Base-by-base conservation (phyloP, 306 rosid genomes). In the Erythrophleum fordii region DNA sequence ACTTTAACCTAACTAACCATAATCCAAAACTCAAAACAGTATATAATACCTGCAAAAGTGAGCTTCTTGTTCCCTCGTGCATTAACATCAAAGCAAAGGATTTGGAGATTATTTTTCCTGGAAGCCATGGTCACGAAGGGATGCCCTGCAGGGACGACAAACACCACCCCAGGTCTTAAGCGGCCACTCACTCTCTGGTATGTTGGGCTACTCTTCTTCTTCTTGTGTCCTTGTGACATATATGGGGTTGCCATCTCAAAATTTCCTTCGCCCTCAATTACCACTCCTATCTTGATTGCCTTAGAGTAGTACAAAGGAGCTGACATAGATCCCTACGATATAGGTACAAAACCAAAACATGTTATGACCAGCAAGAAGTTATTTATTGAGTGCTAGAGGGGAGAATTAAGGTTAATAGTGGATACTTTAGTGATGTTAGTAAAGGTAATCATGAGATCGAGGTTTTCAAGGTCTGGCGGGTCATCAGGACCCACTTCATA, bases 241-340 rank as follows among this genome's bases (percentile, higher is more conserved):
- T 92, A 90, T 11, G 94, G 97, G 12, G 91, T 89, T 26, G 84
- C 89, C 86, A 91, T 89, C 82, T 92, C 89, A 42, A 91, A 29
- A n/a, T n/a, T 12, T 9, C 97, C 95, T 52, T 52, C 74, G 0
- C 97, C 97, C 0, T 85, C 80, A 0, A 80, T 14, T 8, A 92
- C 87, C 17, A 88, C 0, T 25, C 86, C 72, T 14, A 92, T 88
- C 73, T 85, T 85, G 1, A 85, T 91, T 34, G 92, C 90, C 73
- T 42, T 82, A 29, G 95, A 59, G 86, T 85, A 71, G 84, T 89
- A 89, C 5, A 2, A 1, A 6, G 89, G 88, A 39, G 85, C 91
- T 2, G 52, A 26, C 95, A 86, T 92, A 23, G 80, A 83, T 29
- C 92, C 87, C 93, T 89, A 37, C n/a, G 26, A 31, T 61, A 26